phyloP scores from a whole-genome alignment of 2,329 filamentous ascomycete genomes.

The Cladosporium sp. region DNA sequence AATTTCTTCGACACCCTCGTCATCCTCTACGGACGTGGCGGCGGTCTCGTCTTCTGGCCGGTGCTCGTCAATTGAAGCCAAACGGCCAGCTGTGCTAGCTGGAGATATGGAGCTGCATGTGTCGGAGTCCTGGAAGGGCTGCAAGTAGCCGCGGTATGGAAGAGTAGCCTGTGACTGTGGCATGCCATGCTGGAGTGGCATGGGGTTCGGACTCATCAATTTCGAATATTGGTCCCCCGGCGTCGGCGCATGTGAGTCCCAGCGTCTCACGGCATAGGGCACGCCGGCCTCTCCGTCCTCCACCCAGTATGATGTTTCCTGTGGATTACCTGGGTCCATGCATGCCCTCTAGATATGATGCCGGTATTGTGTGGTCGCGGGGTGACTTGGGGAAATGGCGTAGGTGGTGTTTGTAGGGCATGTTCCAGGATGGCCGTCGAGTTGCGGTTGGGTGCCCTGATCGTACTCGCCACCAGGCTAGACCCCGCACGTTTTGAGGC shows the following conservation, averaged over 20 bases:
- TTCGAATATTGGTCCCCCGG: neutral
- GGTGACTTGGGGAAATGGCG: neutral
- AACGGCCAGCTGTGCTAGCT: neutral
- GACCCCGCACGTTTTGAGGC: too few relatives aligned
- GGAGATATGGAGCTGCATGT: neutral
- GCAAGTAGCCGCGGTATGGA: neutral
- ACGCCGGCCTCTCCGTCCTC: neutral
- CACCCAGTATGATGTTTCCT: neutral
- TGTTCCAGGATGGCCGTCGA: too few relatives aligned
- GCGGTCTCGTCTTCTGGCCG: neutral
- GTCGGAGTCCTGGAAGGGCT: neutral
- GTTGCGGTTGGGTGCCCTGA: too few relatives aligned
- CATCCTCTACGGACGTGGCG: neutral
- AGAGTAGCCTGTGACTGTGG: neutral
- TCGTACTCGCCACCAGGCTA: too few relatives aligned
- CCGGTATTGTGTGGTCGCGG: neutral
- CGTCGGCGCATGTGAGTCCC: neutral
- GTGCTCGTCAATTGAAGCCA: neutral
- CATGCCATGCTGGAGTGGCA: neutral
- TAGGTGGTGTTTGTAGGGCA: too few relatives aligned
- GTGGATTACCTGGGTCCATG: constrained; percentile 1
- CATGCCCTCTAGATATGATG: neutral
- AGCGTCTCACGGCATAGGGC: neutral
- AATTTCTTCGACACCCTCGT: neutral
- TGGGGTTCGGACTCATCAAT: neutral